A percentile compares a stretch with the other conserved stretches of the same genome.
These are phyloP conservation scores for Kuraishia floccosa DNA, from an alignment of 805 yeast genomes.

Conservation along the genomic window DNA sequence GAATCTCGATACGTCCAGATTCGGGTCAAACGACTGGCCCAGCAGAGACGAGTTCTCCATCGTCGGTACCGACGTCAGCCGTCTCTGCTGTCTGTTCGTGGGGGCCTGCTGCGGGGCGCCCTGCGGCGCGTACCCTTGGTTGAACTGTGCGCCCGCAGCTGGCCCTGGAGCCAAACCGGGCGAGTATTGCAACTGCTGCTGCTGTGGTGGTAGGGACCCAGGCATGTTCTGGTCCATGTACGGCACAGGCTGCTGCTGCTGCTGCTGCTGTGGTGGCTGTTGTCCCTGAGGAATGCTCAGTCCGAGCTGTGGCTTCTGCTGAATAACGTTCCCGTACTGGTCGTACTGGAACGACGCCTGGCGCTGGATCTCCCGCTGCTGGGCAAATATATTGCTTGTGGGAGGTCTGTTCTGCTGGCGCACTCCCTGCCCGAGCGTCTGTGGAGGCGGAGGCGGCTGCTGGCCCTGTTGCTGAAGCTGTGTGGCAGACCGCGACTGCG, in stretches of 20 bases:
- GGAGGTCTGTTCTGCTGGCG: too few species aligned
- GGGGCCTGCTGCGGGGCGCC: conserved; percentile 4
- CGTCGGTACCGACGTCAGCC: conserved; percentile 6
- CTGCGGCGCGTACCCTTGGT: too few species aligned
- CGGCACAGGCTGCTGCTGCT: conserved; percentile 10
- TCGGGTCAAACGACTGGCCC: conserved; percentile 7
- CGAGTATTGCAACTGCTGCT: too few species aligned
- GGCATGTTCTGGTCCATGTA: too few species aligned
- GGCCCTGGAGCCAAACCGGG: too few species aligned
- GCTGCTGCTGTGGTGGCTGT: conserved; percentile 10
- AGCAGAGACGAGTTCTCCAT: conserved; percentile 8
- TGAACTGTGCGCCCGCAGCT: too few species aligned
- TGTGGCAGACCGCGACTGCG: too few species aligned
- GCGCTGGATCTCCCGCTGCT: conserved; percentile 1
- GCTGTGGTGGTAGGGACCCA: too few species aligned
- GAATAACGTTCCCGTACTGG: conserved; percentile 2
- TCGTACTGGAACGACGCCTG: too few species aligned
- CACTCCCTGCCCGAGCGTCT: too few species aligned
- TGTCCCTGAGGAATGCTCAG: conserved; percentile 7
- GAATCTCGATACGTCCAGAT: conserved; percentile 12
- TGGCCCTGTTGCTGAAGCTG: too few species aligned
- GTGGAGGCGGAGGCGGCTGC: neutral
- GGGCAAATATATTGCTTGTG: conserved; percentile 3
- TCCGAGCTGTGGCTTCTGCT: conserved; percentile 2
- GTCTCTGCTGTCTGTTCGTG: conserved; percentile 13